A percentile compares a stretch with the other conserved stretches of the same genome.
These are phyloP conservation scores for Kandelia obovata DNA, from an alignment of 345 rosid species.

Conservation along the genomic window DNA sequence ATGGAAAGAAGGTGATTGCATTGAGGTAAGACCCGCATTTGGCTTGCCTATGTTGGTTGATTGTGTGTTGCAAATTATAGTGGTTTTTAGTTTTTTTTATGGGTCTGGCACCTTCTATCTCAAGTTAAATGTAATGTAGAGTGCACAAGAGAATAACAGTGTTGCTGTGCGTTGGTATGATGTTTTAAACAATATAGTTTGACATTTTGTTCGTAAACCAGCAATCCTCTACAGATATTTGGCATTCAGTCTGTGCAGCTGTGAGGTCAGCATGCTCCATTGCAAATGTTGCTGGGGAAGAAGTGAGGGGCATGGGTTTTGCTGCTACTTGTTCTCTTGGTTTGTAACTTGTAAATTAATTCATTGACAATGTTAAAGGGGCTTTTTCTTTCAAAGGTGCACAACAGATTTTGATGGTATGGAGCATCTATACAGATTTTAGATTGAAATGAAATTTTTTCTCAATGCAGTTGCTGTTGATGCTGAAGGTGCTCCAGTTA, in stretches of 20 bases:
- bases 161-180: too few relatives aligned
- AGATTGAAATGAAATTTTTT: conserved; percentile 2
- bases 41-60: background rate
- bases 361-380: background rate
- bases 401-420: background rate
- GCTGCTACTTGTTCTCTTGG: conserved; percentile 99
- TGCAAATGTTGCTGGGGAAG: conserved; percentile 61
- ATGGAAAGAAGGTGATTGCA: conserved; percentile 83
- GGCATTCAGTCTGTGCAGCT: conserved; percentile 96
- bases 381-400: too few relatives aligned
- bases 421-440: background rate
- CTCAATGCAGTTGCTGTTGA: conserved; percentile 80
- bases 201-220: conserved; percentile 24
- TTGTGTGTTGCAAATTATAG: background rate
- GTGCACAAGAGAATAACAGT: too few relatives aligned
- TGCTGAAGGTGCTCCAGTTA: conserved; percentile 90
- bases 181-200: background rate
- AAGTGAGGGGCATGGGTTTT: conserved; percentile 76
- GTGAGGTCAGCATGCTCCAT: conserved; percentile 69
- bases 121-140: too few relatives aligned
- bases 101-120: background rate
- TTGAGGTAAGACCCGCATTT: conserved; percentile 52
- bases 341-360: conserved; percentile 26
- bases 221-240: conserved; percentile 99
- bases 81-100: background rate